Evolutionary conservation across 2,329 filamentous ascomycete species (phyloP).

Genomic region (Botrytis squamosa): DNA sequence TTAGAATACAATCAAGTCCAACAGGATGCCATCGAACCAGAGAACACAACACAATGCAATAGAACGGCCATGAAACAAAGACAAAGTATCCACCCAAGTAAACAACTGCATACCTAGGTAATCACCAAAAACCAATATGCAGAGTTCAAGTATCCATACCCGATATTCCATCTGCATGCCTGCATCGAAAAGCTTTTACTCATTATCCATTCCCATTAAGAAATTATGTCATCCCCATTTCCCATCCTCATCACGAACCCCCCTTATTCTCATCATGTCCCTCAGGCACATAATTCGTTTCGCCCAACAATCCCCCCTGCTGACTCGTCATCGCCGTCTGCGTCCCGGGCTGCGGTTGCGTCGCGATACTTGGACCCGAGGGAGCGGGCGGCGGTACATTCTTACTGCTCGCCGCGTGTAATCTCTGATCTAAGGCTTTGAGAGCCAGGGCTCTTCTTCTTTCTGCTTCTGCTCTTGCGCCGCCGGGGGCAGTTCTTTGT

Average conservation of each 20-base stretch:
- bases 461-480: constrained; percentile 87
- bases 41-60: too few relatives aligned
- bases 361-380: constrained; percentile 55
- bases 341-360: constrained; percentile 54
- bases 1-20: too few relatives aligned
- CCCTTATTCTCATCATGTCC: constrained; percentile 44
- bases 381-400: constrained; percentile 44
- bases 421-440: constrained; percentile 85
- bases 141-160: neutral
- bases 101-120: too few relatives aligned
- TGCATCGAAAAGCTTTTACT: neutral
- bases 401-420: constrained; percentile 73
- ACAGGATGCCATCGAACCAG: too few relatives aligned
- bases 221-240: neutral
- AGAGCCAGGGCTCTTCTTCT: constrained; percentile 83
- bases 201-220: neutral
- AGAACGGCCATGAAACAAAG: too few relatives aligned
- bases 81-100: too few relatives aligned
- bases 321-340: constrained; percentile 47
- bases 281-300: constrained; percentile 69
- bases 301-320: constrained; percentile 54
- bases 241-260: neutral
- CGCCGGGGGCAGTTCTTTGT: constrained; percentile 54
- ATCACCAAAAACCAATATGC: neutral
- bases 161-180: neutral